Evolutionary conservation across 2,329 filamentous ascomycete genomes (phyloP), one percentile per base, ranked within the genome.

Genomic region (Malbranchea cinnamomea): DNA sequence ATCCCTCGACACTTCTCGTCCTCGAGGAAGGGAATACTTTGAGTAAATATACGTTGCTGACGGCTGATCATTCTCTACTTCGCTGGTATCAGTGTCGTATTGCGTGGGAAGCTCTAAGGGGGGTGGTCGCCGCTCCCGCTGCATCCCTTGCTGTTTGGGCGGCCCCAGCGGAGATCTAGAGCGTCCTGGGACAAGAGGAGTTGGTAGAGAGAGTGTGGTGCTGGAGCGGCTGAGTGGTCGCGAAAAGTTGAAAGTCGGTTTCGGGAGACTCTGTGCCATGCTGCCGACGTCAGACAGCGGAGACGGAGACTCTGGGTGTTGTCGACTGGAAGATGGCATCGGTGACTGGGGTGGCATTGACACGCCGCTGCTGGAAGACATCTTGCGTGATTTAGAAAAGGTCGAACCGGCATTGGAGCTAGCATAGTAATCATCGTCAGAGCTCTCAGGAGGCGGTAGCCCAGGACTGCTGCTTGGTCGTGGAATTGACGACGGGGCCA

Each of bases 181-280:
- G 13, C 1, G 44, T n/a, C n/a, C 37, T 4, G 38, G 33, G 3
- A 40, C 40, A 4, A 42, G 39, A 3, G 46, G 39, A n/a, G 47
- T 43, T 2, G 51, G 44, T 3, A 50, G 47, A 2, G 54, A 56
- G 5, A 56, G 39, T 30, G 41, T 55, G 6, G 54, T 58, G 37
- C 52, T 56, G 2, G 54, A 57, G 36, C 69, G 47, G 52, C 87
- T 94, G 37, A 92, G 58, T 0, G 89, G 89, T 24, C 89, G 71
- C 1, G 89, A 95, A 52, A 95, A 95, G 55, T 98, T 95, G 57
- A 91, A 87, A 0, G 79, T 73, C 1, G 83, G 79, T 10, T 77
- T 70, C 8, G 76, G 72, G 20, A 84, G 55, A 17, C 62, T 56
- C 19, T 54, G 57, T 8, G 68, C 64, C 27, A 58, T 67, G 25